Base-by-base conservation (phyloP, 2,329 filamentous ascomycete genomes). In the Colletotrichum kahawae region DNA sequence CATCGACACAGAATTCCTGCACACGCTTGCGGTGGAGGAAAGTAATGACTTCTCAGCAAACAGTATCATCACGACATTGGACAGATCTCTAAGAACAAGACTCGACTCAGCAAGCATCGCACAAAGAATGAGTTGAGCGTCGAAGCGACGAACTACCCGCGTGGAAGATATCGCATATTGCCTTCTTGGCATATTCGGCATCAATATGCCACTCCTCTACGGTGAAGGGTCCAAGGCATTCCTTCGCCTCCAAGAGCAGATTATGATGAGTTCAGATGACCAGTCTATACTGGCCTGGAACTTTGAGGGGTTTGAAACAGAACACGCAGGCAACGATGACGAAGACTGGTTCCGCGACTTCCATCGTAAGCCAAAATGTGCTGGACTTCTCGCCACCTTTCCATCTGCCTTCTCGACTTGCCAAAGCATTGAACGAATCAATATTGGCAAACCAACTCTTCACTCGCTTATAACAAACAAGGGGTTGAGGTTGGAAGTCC, bases 1-100 rank as follows among this genome's bases (percentile, higher is more conserved):
- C 43, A 48, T 48, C 0, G 43, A 48, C 6, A 1, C 5, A n/a
- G 0, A 1, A n/a, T 43, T 43, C 2, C 13, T 16, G 3, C 13
- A 2, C 34, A 14, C 34, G 14, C 14, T 1, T 8, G 14, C 1
- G 1, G 36, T 5, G 7, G 7, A 38, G 7, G 12, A 34, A 4
- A 38, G 2, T 2, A 7, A 38, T 1, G 7, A 8, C 6, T 16
- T 16, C 16, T 8, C 9, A 9, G 31, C 31, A 31, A 31, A 31
- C 31, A 31, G 9, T 2, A 31, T 31, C 9, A 31, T 4, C 31
- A 31, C 31, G 31, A 2, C 31, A 2, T 31, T 31, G 7, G 31
- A 9, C 6, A 31, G 31, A 31, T 8, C 31, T 31, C 6, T 8
- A 31, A 27, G 34, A 38, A 1, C 34, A n/a, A n/a, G n/a, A n/a